A percentile compares a stretch with the other conserved stretches of the same genome.
These are phyloP conservation scores for Aureobasidium melanogenum DNA, from an alignment of 2,329 filamentous ascomycete species.

Conservation along the genomic window DNA sequence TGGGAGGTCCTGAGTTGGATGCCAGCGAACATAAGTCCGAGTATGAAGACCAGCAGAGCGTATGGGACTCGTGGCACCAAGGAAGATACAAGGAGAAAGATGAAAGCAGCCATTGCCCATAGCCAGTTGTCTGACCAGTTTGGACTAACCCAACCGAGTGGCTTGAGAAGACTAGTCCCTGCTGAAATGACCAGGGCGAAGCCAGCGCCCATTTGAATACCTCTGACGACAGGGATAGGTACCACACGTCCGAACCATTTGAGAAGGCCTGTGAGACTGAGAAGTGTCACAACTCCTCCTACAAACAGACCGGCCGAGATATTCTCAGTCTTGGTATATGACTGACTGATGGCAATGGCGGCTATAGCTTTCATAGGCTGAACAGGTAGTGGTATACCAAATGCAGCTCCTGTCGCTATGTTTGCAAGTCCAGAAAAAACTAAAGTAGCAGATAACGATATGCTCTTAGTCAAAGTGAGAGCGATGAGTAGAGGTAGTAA, in stretches of 20 bases:
- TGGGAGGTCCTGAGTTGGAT: slow-evolving; percentile 28
- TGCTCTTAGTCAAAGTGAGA: slow-evolving; percentile 65
- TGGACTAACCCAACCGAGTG: slow-evolving; percentile 59
- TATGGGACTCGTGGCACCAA: slow-evolving; percentile 62
- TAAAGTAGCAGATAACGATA: slow-evolving; percentile 74
- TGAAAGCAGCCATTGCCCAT: slow-evolving; percentile 67
- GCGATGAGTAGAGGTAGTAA: slow-evolving; percentile 84
- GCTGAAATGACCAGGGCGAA: slow-evolving; percentile 74
- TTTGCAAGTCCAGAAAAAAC: slow-evolving; percentile 86
- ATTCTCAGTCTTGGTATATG: slow-evolving; percentile 59
- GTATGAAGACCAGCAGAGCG: slow-evolving; percentile 60
- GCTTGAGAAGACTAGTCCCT: slow-evolving; percentile 57
- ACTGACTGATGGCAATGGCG: slow-evolving; percentile 69
- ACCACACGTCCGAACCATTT: slow-evolving; percentile 63
- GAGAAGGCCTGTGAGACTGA: slow-evolving; percentile 73
- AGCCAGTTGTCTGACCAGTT: slow-evolving; percentile 66
- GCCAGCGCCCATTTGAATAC: slow-evolving; percentile 88
- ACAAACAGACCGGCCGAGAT: slow-evolving; percentile 80
- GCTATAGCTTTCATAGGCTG: slow-evolving; percentile 90
- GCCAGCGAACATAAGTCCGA: slow-evolving; percentile 60
- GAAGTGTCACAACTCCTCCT: slow-evolving; percentile 59
- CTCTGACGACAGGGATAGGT: slow-evolving; percentile 82
- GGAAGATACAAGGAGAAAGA: slow-evolving; percentile 61
- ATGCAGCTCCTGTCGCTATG: slow-evolving; percentile 68
- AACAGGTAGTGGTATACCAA: slow-evolving; percentile 83